These are phyloP conservation scores for Anacardium occidentale DNA, from an alignment of 345 rosid species.

Conservation along the genomic window DNA sequence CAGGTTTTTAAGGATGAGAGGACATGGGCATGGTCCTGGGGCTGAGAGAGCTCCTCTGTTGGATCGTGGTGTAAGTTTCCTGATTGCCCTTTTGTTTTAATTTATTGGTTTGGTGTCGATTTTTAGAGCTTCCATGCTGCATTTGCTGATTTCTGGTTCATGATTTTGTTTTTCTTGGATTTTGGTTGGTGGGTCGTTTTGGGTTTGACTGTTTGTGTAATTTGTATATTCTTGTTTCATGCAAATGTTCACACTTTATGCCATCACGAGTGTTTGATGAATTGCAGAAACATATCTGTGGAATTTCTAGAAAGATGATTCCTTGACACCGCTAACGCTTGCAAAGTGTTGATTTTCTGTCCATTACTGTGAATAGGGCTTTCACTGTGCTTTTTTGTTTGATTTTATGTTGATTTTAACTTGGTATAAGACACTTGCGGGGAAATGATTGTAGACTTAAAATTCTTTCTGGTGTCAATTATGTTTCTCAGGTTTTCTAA, in stretches of 20 bases:
- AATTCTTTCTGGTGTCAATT: background rate
- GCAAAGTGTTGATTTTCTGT: background rate
- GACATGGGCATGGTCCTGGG: conserved; percentile 14
- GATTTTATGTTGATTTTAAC: background rate
- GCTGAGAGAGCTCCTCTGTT: conserved; percentile 39
- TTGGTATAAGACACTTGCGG: background rate
- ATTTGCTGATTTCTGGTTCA: too few species aligned
- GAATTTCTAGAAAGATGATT: background rate
- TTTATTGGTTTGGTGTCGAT: background rate
- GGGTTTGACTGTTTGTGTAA: background rate
- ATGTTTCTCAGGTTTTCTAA: background rate
- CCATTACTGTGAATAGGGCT: background rate
- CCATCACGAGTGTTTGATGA: background rate
- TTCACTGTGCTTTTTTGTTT: background rate
- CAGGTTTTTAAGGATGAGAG: background rate
- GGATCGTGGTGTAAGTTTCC: conserved; percentile 30
- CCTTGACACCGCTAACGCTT: background rate
- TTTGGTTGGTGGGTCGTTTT: background rate
- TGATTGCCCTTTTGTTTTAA: background rate
- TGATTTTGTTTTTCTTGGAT: background rate
- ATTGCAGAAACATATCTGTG: background rate
- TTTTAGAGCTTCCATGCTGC: background rate
- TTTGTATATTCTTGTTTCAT: background rate
- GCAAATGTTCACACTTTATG: background rate
- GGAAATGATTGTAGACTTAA: background rate